A percentile compares a stretch with the other conserved stretches of the same genome.
These are phyloP conservation scores for Pleurotus sapidus DNA, from an alignment of 768 basidiomycete genomes.

Conservation along the genomic window DNA sequence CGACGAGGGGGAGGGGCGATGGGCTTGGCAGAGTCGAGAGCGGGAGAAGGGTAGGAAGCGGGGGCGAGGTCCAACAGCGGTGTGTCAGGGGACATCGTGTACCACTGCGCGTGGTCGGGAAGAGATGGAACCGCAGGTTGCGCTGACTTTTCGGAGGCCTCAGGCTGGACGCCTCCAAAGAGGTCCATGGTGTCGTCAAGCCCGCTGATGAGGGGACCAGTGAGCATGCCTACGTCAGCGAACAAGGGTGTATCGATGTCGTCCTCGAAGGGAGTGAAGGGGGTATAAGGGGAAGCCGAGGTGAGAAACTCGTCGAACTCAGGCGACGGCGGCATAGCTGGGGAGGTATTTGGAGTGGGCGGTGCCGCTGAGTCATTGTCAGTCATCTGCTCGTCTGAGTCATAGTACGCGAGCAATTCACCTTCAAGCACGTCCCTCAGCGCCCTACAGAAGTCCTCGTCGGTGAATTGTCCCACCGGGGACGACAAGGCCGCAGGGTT, in stretches of 20 bases:
- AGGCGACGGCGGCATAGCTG: constrained; percentile 17
- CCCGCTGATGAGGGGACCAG: constrained; percentile 20
- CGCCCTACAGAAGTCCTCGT: constrained; percentile 19
- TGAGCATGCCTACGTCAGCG: constrained; percentile 17
- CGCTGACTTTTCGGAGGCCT: not conserved
- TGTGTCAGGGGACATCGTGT: constrained; percentile 11
- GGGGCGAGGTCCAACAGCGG: constrained; percentile 8
- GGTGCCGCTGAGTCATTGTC: not conserved
- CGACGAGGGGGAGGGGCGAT: constrained; percentile 24
- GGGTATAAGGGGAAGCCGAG: constrained; percentile 25
- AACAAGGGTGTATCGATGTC: constrained; percentile 37
- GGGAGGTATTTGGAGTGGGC: constrained; percentile 14
- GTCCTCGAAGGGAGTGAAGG: constrained; percentile 30
- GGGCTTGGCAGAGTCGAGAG: not conserved
- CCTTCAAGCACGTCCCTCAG: constrained; percentile 13
- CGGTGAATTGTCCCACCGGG: constrained; percentile 12
- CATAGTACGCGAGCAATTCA: constrained; percentile 6
- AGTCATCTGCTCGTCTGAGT: not conserved
- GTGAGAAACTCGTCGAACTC: constrained; percentile 27
- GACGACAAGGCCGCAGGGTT: constrained; percentile 22
- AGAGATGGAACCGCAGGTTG: not conserved
- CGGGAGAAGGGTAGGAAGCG: constrained; percentile 9
- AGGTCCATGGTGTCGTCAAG: constrained; percentile 1
- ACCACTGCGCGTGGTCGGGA: constrained; percentile 1
- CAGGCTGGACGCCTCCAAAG: constrained; percentile 23